These are phyloP conservation scores for Chlamydomonas sp. DNA, from an alignment of 139 green algal species.

Conservation along the genomic window DNA sequence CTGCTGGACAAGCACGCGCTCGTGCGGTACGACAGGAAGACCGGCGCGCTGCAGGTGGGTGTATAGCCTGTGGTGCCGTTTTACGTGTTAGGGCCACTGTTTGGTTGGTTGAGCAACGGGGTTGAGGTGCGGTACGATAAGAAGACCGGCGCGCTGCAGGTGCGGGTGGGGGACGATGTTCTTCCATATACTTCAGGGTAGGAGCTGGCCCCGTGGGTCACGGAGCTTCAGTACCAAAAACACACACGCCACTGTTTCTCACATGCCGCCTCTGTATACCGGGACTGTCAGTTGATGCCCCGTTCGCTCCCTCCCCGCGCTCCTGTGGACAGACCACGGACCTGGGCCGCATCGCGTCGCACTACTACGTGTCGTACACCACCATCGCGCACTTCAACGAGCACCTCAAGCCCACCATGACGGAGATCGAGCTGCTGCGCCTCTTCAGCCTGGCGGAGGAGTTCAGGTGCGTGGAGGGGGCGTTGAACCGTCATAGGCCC, in stretches of 20 bases:
- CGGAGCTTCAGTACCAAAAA: no score
- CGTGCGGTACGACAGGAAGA: constrained; percentile 94
- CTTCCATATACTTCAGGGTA: no score
- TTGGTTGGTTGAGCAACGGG: not conserved
- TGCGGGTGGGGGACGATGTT: not conserved
- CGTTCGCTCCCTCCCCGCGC: not conserved
- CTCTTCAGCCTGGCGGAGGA: constrained; percentile 95
- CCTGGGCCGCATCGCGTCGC: constrained; percentile 94
- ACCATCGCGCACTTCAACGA: constrained; percentile 97
- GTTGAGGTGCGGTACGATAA: constrained; percentile 90
- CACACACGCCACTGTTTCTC: no score
- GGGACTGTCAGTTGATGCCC: not conserved
- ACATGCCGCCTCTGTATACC: not conserved
- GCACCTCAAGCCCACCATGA: constrained; percentile 97
- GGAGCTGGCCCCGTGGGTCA: no score
- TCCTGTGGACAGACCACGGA: constrained; percentile 82
- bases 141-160: constrained; percentile 85
- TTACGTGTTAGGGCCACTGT: not conserved
- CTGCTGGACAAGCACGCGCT: constrained; percentile 93
- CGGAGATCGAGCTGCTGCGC: constrained; percentile 97
- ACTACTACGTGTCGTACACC: constrained; percentile 97
- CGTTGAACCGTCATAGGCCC: not conserved
- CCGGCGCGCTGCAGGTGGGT: constrained; percentile 80
- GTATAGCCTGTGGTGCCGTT: not conserved
- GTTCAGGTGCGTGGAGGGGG: constrained; percentile 69